Conservation (phyloP, 768 basidiomycete genomes). For the Leccinum truebloodii region DNA sequence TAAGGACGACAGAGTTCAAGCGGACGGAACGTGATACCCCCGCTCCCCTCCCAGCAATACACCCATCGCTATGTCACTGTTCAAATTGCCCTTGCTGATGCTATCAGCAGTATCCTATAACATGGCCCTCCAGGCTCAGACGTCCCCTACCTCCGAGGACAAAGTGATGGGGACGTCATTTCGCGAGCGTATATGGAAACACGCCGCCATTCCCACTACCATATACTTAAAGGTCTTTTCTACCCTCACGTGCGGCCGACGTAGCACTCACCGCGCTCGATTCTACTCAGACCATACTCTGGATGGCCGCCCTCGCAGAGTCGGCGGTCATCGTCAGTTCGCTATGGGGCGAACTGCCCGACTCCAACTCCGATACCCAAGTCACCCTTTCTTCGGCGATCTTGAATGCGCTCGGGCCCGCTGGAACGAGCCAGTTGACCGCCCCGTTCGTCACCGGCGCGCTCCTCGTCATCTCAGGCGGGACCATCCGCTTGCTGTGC, state of each 20-base stretch:
- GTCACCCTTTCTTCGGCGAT: neutral
- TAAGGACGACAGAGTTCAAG: neutral
- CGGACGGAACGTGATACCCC: neutral
- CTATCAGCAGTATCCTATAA: slow-evolving; percentile 10
- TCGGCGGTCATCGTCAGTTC: neutral
- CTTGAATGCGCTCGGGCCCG: slow-evolving; percentile 13
- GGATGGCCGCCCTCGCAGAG: neutral
- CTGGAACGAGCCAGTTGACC: neutral
- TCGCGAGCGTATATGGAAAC: slow-evolving; percentile 9
- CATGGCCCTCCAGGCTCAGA: neutral
- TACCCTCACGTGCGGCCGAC: neutral
- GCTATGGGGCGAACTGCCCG: neutral
- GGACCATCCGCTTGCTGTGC: slow-evolving; percentile 12
- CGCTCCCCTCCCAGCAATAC: neutral
- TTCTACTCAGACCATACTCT: neutral
- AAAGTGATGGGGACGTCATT: slow-evolving; percentile 3
- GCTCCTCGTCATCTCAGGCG: slow-evolving; percentile 5
- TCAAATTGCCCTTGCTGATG: slow-evolving; percentile 11
- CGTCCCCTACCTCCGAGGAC: slow-evolving; percentile 1
- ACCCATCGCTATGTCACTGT: slow-evolving; percentile 8
- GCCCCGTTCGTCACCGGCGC: slow-evolving; percentile 8
- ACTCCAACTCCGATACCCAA: neutral
- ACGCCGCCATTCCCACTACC: neutral
- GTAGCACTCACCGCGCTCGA: neutral
- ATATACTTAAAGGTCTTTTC: slow-evolving; percentile 2